phyloP scores from a whole-genome alignment of 495 filamentous ascomycete genomes.

The Penicillium turbatum region DNA sequence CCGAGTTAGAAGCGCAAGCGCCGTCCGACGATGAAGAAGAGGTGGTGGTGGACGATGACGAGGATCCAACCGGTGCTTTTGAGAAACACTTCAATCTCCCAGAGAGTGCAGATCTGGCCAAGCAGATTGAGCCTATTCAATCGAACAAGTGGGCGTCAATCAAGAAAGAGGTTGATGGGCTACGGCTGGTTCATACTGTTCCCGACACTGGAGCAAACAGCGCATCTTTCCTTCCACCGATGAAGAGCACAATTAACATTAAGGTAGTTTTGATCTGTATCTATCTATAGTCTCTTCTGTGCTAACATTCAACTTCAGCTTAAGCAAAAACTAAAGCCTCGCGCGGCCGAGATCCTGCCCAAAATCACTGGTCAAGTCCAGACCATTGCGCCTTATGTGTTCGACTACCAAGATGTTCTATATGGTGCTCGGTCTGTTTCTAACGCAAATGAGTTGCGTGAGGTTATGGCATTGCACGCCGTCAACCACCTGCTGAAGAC shows the following conservation, averaged over 20 bases:
- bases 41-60: slow-evolving; percentile 28
- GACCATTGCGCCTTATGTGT: slow-evolving; percentile 41
- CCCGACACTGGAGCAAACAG: slow-evolving; percentile 28
- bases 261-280: slow-evolving; percentile 29
- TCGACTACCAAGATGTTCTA: slow-evolving; percentile 78
- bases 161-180: slow-evolving; percentile 44
- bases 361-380: slow-evolving; percentile 32
- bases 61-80: slow-evolving; percentile 63
- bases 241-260: slow-evolving; percentile 35
- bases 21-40: slow-evolving; percentile 47
- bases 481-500: slow-evolving; percentile 93
- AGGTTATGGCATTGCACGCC: slow-evolving; percentile 73
- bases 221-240: slow-evolving; percentile 27
- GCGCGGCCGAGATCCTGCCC: slow-evolving; percentile 33
- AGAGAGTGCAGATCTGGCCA: slow-evolving; percentile 51
- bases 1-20: slow-evolving; percentile 32
- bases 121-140: slow-evolving; percentile 48
- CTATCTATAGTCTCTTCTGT: too few species aligned
- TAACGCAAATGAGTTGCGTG: slow-evolving; percentile 62
- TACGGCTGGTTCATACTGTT: slow-evolving; percentile 41
- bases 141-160: slow-evolving; percentile 54
- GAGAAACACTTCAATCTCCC: slow-evolving; percentile 69
- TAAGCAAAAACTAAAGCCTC: slow-evolving; percentile 42
- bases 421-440: slow-evolving; percentile 65
- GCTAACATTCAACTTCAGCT: slow-evolving; percentile 41